These are phyloP conservation scores for Phylloporus sp. DNA, from an alignment of 768 basidiomycete genomes.

Conservation along the genomic window DNA sequence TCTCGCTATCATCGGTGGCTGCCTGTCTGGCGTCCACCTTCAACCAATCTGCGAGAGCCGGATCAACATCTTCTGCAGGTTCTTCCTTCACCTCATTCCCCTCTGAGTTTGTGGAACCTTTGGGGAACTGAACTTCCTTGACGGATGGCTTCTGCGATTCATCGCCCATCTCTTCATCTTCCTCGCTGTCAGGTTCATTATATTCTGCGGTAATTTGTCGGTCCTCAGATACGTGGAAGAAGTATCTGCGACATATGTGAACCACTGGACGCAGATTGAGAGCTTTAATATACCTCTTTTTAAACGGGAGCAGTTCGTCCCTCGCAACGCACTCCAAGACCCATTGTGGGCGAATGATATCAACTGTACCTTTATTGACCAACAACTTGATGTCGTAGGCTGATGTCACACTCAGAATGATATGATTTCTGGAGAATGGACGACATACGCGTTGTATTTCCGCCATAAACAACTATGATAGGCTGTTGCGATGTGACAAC, in stretches of 20 bases:
- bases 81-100: conserved; percentile 19
- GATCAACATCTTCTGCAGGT: conserved; percentile 39
- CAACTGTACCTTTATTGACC: conserved; percentile 64
- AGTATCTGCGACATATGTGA: conserved; percentile 49
- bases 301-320: conserved; percentile 54
- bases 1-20: conserved; percentile 32
- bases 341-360: conserved; percentile 82
- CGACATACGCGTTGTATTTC: conserved; percentile 60
- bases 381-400: conserved; percentile 69
- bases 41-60: conserved; percentile 58
- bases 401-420: conserved; percentile 23
- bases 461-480: conserved; percentile 63
- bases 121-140: conserved; percentile 15
- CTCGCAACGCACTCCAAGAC: conserved; percentile 70
- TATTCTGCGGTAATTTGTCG: conserved; percentile 53
- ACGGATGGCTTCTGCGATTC: conserved; percentile 4
- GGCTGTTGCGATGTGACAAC: conserved; percentile 53
- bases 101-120: neutral
- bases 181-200: conserved; percentile 36
- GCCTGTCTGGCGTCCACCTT: conserved; percentile 41
- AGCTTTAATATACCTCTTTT: conserved; percentile 50
- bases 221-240: conserved; percentile 65
- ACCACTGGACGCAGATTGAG: neutral
- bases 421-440: neutral
- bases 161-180: conserved; percentile 25